phyloP scores from a whole-genome alignment of 108 stramenopile species.

The Cylindrotheca closterium region DNA sequence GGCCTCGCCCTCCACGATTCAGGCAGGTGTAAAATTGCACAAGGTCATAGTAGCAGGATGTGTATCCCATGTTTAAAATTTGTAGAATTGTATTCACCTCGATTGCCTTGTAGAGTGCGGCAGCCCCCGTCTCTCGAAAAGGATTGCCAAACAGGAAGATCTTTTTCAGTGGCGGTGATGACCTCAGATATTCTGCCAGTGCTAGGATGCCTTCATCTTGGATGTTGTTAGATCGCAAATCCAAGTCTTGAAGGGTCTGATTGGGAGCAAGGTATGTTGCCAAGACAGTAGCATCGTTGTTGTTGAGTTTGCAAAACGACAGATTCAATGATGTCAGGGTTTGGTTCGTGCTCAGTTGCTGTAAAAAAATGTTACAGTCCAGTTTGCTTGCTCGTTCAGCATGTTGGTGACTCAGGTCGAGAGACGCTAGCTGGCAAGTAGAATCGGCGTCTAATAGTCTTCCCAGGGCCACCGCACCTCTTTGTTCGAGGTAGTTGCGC shows the following conservation, averaged over 20 bases:
- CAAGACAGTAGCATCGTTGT: constrained; percentile 2
- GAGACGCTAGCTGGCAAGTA: not conserved
- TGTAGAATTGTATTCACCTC: not conserved
- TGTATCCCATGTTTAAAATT: constrained; percentile 19
- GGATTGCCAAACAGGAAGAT: constrained; percentile 21
- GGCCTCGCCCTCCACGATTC: constrained; percentile 16
- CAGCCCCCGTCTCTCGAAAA: constrained; percentile 2
- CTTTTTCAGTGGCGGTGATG: not conserved
- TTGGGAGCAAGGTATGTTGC: not conserved
- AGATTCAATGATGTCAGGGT: constrained; percentile 7
- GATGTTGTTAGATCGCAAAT: constrained; percentile 23
- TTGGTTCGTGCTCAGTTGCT: not conserved
- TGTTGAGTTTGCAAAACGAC: constrained; percentile 16
- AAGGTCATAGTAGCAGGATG: not conserved
- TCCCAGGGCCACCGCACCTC: not conserved
- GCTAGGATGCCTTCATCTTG: constrained; percentile 6
- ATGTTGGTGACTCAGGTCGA: constrained; percentile 19
- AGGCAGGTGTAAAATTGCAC: constrained; percentile 16
- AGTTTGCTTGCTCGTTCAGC: constrained; percentile 12
- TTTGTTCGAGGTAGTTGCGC: constrained; percentile 8
- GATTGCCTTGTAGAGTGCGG: constrained; percentile 4
- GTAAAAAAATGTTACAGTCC: not conserved
- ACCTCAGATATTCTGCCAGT: constrained; percentile 1
- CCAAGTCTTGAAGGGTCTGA: not conserved
- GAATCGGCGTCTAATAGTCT: not conserved